Conservation (phyloP, 148 eudicot genomes). For the Rhododendron molle region DNA sequence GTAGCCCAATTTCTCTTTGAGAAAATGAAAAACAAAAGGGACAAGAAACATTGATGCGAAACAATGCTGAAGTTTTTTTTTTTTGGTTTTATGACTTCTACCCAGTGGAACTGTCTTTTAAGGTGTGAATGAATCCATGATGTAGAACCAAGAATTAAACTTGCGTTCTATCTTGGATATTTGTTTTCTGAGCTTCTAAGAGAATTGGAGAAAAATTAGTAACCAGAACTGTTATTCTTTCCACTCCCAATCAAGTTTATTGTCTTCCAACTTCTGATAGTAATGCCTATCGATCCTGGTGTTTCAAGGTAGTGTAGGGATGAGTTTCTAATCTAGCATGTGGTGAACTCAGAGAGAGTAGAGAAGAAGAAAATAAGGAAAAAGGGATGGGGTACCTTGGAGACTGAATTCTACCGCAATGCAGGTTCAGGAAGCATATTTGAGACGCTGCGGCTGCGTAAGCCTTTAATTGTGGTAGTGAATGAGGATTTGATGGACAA, state of each 20-base stretch:
- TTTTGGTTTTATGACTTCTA: neutral
- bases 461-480: conserved; percentile 83
- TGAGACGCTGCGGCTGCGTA: conserved; percentile 55
- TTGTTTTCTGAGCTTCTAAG: neutral
- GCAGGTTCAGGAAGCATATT: conserved; percentile 96
- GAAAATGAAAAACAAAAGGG: neutral
- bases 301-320: neutral
- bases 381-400: neutral
- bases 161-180: neutral
- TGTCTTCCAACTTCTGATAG: neutral
- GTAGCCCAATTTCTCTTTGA: neutral
- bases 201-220: neutral
- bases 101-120: neutral
- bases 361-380: neutral
- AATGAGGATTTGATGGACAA: conserved; percentile 96
- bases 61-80: neutral
- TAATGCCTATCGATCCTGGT: neutral
- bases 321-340: neutral
- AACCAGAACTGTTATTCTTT: neutral
- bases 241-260: neutral
- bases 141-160: conserved; percentile 1
- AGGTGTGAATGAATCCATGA: neutral
- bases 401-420: neutral
- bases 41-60: neutral
- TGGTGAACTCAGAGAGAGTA: neutral